phyloP scores from a whole-genome alignment of 2,329 filamentous ascomycete genomes.

The Aspergillus puulaauensis region DNA sequence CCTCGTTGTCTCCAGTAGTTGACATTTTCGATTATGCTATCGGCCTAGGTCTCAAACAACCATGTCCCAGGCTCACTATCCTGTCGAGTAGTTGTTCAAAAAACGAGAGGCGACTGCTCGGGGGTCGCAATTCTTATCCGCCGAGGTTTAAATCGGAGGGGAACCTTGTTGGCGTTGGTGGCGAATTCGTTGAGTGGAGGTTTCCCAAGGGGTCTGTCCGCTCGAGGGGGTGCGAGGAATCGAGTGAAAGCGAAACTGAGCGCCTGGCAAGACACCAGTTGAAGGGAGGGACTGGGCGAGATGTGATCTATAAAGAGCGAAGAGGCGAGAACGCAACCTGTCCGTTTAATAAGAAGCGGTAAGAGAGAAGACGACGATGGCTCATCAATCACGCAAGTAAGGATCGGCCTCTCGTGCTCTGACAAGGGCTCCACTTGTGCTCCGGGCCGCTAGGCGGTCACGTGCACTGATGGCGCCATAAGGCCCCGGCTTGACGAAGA shows the following conservation, averaged over 20 bases:
- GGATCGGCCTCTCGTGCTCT: slow-evolving; percentile 13
- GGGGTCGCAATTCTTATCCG: background rate
- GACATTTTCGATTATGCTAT: slow-evolving; percentile 2
- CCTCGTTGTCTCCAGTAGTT: background rate
- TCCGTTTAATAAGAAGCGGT: background rate
- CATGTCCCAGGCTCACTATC: background rate
- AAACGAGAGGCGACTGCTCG: background rate
- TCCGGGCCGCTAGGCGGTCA: slow-evolving; percentile 11
- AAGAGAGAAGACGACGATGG: slow-evolving; percentile 1
- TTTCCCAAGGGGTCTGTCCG: background rate
- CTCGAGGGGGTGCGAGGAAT: background rate
- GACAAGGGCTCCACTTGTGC: background rate
- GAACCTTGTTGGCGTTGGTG: background rate
- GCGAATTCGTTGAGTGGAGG: background rate
- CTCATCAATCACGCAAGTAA: slow-evolving; percentile 22
- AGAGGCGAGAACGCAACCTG: background rate
- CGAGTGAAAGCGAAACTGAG: background rate
- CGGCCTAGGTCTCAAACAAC: background rate
- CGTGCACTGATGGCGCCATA: slow-evolving; percentile 25
- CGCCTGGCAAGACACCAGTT: background rate
- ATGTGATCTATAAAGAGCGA: background rate
- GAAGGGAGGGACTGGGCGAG: background rate
- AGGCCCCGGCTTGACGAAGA: slow-evolving; percentile 13
- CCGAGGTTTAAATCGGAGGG: background rate
- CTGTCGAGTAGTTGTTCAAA: background rate